Evolutionary conservation across 352 stramenopile species (phyloP), one percentile per base, ranked within the genome.

Genomic region (Pythium myriotylum): DNA sequence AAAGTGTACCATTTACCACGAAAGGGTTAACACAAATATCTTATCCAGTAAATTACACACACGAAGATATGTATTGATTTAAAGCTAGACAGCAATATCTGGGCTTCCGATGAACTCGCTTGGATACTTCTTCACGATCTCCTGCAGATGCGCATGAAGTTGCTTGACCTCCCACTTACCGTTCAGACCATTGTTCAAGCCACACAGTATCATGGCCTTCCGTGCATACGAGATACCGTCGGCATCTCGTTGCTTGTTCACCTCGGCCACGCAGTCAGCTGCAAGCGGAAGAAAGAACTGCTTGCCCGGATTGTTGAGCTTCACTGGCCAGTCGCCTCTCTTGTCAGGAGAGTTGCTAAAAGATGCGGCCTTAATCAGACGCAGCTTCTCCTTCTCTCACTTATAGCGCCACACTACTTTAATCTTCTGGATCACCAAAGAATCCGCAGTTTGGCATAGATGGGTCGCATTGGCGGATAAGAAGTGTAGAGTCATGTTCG

Each of bases 131-230:
- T 23, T 7, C 0, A 71, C 23, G 19, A 72, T 40, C 6, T 13
- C 41, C 20, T 71, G 56, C 10, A 71, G 24, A 16, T 65, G 26
- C 1, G 62, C 50, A 42, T 43, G 50, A 3, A 65, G 43, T 32
- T 70, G 62, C 9, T n/a, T 16, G 19, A 46, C 57, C 29, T 67
- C 52, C 56, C 52, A 67, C 14, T 39, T 26, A 17, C 63, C 56
- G 20, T 43, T 67, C 1, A 63, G 14, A 3, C 66, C 62, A 17
- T 48, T 54, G 14, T 33, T 41, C 1, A 62, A 37, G 1, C 57
- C 56, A 47, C 63, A 71, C 4, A 47, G 35, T 17, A 71, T 71
- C 63, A 71, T 67, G 1, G 43, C 23, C 35, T 71, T 71, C 5
- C 51, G 58, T 22, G 62, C 63, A 27, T 67, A 41, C 14, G 24